These are phyloP conservation scores for Trypanosoma caninum DNA, from an alignment of 208 protist species.

Conservation along the genomic window DNA sequence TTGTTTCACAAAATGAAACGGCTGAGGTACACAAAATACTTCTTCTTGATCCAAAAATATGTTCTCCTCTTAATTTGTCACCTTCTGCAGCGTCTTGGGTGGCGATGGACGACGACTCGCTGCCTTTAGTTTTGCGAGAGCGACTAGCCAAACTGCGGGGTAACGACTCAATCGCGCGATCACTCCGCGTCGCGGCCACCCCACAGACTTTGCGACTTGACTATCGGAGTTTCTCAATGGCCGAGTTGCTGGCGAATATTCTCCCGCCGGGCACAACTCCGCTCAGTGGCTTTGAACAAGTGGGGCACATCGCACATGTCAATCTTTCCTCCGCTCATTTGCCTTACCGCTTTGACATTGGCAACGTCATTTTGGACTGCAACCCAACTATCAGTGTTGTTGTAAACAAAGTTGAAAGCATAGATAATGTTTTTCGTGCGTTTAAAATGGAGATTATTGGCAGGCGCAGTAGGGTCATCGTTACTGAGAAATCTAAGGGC, in stretches of 20 bases:
- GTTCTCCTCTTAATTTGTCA: neutral
- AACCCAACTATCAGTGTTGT: constrained; percentile 92
- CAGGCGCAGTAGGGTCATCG: constrained; percentile 39
- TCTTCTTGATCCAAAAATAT: constrained; percentile 1
- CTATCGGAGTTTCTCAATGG: constrained; percentile 81
- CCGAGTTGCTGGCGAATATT: constrained; percentile 63
- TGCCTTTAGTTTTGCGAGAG: constrained; percentile 12
- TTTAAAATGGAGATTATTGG: constrained; percentile 97
- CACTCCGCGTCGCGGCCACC: constrained; percentile 28
- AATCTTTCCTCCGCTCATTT: constrained; percentile 93
- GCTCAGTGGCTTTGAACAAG: constrained; percentile 84
- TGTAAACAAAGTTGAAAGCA: constrained; percentile 96
- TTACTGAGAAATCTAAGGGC: neutral
- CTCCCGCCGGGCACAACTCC: constrained; percentile 24
- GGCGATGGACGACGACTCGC: constrained; percentile 8
- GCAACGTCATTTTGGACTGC: constrained; percentile 95
- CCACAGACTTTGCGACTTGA: constrained; percentile 39
- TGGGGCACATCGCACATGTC: constrained; percentile 97
- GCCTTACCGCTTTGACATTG: constrained; percentile 91
- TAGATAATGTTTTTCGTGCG: constrained; percentile 95
- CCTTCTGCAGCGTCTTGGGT: neutral
- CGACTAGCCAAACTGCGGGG: constrained; percentile 1
- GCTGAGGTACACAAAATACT: neutral
- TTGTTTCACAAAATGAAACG: too few species aligned
- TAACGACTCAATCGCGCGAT: neutral